Evolutionary conservation across 208 protist genomes (phyloP).

Genomic region (Acanthamoeba royreba): DNA sequence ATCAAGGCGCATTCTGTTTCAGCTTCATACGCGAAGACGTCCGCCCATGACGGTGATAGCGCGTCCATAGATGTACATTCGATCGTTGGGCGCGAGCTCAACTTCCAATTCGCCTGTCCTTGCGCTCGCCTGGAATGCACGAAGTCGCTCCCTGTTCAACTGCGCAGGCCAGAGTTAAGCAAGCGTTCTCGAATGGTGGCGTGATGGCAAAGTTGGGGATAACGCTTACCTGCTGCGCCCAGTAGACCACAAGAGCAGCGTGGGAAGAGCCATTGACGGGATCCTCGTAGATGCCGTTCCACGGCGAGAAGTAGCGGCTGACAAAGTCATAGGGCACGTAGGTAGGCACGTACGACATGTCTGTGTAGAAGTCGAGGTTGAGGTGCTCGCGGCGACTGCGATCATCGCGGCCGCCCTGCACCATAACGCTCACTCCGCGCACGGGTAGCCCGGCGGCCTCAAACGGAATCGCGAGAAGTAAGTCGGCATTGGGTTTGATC

Average conservation of each 20-base stretch:
- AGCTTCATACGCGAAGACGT: not conserved
- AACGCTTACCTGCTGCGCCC: not conserved
- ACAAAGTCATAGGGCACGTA: constrained; percentile 4
- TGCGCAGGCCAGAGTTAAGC: not conserved
- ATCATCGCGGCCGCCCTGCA: not conserved
- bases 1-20: too few relatives aligned
- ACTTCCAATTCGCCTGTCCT: not conserved
- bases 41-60: not conserved
- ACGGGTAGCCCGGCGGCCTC: not conserved
- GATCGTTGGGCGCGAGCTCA: not conserved
- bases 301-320: constrained; percentile 40
- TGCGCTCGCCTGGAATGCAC: not conserved
- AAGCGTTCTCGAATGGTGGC: not conserved
- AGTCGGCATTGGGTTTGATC: not conserved
- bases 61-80: not conserved
- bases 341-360: not conserved
- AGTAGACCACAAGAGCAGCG: not conserved
- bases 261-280: constrained; percentile 28
- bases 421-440: not conserved
- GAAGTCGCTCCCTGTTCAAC: not conserved
- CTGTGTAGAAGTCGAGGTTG: not conserved
- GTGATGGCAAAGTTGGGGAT: not conserved
- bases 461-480: not conserved
- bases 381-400: not conserved
- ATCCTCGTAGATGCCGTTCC: constrained; percentile 52